These are phyloP conservation scores for Butyriboletus regius DNA, from an alignment of 1,284 basidiomycete species.

Conservation along the genomic window DNA sequence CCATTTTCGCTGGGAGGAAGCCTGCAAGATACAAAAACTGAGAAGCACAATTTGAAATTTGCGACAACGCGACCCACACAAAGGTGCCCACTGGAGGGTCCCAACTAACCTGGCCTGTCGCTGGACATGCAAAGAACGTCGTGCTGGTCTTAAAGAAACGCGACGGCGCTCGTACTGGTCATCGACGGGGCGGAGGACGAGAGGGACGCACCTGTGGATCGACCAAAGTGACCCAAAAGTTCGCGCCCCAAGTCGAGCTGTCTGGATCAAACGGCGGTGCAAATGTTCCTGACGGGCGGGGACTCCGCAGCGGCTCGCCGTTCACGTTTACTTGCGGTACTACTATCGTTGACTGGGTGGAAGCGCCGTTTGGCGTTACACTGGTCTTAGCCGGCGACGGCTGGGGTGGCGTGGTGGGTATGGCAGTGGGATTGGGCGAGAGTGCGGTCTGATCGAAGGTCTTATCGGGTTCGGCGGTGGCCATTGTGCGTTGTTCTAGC, in stretches of 20 bases:
- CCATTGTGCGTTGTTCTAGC: constrained; percentile 17
- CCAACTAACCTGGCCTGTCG: constrained; percentile 88
- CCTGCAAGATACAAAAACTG: constrained; percentile 34
- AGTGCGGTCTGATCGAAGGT: constrained; percentile 19
- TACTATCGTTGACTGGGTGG: constrained; percentile 15
- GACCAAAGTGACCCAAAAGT: constrained; percentile 78
- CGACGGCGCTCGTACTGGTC: constrained; percentile 8
- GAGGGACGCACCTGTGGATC: constrained; percentile 62
- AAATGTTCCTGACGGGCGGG: constrained; percentile 26
- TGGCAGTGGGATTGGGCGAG: constrained; percentile 1
- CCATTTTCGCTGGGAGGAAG: constrained; percentile 78
- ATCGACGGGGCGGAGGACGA: constrained; percentile 6
- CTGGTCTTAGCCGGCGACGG: constrained; percentile 5
- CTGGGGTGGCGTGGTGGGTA: constrained; percentile 4
- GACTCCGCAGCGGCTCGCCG: constrained; percentile 29
- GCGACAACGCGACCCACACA: constrained; percentile 49
- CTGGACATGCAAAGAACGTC: constrained; percentile 86
- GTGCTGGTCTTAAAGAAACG: constrained; percentile 54
- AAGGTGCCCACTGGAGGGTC: constrained; percentile 84
- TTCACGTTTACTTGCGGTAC: constrained; percentile 34
- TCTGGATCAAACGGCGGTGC: constrained; percentile 22
- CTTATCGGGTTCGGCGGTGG: constrained; percentile 23
- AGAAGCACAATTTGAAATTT: constrained; percentile 13
- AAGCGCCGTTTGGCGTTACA: constrained; percentile 11
- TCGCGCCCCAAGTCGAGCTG: constrained; percentile 55